Evolutionary conservation across 257 asterid genomes (phyloP).

Genomic region (Nicotiana attenuata): DNA sequence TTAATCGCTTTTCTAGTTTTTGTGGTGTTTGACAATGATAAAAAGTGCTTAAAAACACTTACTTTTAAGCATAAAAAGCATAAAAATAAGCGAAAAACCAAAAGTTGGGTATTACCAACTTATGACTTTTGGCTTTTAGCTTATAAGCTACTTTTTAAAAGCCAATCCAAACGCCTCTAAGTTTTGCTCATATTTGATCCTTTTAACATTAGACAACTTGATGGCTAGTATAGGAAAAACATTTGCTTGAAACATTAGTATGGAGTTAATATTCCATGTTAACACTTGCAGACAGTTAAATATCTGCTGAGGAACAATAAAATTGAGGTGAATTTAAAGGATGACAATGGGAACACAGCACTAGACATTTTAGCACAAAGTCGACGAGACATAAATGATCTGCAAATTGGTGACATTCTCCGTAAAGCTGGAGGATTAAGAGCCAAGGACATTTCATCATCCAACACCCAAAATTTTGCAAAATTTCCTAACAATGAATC

Average conservation of each 20-base stretch:
- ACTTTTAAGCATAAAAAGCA: no score
- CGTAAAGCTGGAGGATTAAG: slow-evolving; percentile 18
- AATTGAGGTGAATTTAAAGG: slow-evolving; percentile 20
- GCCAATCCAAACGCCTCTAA: no score
- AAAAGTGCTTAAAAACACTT: no score
- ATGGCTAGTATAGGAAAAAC: not conserved
- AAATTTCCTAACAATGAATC: not conserved
- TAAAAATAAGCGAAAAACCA: no score
- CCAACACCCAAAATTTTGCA: not conserved
- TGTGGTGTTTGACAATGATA: no score
- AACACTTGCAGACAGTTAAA: slow-evolving; percentile 22
- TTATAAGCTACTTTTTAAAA: no score
- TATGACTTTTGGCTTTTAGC: no score
- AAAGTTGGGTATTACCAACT: no score
- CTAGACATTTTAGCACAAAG: slow-evolving; percentile 28
- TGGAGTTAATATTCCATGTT: not conserved
- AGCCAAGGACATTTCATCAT: not conserved
- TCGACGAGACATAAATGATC: slow-evolving; percentile 18
- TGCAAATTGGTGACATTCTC: slow-evolving; percentile 26
- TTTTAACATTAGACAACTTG: not conserved
- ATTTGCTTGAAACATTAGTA: not conserved
- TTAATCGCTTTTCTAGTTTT: no score
- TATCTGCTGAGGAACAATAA: slow-evolving; percentile 12
- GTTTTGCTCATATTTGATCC: not conserved
- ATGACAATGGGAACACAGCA: slow-evolving; percentile 27